Percentiles rank a stretch among this genome's conserved stretches.
Evolutionary conservation across 495 filamentous ascomycete species (phyloP).

Genomic region (Annulohypoxylon moriforme): DNA sequence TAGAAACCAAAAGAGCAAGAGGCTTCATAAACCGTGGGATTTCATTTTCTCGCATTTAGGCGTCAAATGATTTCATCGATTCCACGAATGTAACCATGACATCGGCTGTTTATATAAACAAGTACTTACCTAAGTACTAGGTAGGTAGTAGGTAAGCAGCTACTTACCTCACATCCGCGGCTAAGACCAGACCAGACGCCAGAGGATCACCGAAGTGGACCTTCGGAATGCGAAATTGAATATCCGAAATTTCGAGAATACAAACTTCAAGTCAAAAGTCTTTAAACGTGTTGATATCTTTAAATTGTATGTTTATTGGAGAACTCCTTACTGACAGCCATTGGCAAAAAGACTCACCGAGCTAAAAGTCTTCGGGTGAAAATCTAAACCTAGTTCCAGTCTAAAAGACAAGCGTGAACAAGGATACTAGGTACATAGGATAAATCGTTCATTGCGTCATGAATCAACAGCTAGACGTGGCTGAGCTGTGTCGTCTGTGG

Average conservation of each 20-base stretch:
- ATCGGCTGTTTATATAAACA: background rate
- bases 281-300: too few relatives aligned
- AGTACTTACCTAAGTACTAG: too few relatives aligned
- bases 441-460: constrained; percentile 1
- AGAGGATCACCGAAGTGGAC: constrained; percentile 4
- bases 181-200: background rate
- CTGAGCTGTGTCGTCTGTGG: background rate
- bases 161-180: too few relatives aligned
- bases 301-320: too few relatives aligned
- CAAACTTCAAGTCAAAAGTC: too few relatives aligned
- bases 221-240: background rate
- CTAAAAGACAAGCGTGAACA: too few relatives aligned
- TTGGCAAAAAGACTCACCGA: too few relatives aligned
- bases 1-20: too few relatives aligned
- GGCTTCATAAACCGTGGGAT: background rate
- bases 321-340: too few relatives aligned
- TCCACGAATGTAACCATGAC: constrained; percentile 26
- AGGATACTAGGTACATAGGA: too few relatives aligned
- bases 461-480: background rate
- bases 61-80: constrained; percentile 10
- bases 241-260: too few relatives aligned
- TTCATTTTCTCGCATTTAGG: background rate
- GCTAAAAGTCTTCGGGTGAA: background rate
- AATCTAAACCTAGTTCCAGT: background rate
- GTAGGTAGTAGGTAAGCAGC: too few relatives aligned